A percentile compares a stretch with the other conserved stretches of the same genome.
Evolutionary conservation across 371 early-diverging fungal species (phyloP).

Genomic region (Haplosporangium sp.): DNA sequence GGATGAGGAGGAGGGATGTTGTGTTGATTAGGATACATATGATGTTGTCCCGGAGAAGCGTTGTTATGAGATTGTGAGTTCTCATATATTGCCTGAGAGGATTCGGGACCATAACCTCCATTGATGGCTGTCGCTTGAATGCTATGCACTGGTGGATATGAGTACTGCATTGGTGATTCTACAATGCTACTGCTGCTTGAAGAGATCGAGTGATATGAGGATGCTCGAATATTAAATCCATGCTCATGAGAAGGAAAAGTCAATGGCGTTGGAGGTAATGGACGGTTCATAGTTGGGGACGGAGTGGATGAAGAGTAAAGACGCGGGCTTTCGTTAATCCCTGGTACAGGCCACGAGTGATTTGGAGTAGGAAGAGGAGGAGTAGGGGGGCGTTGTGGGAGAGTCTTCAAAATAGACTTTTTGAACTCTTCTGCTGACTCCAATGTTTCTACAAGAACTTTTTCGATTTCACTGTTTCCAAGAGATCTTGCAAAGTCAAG

Average conservation of each 20-base stretch:
- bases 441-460: conserved; percentile 20
- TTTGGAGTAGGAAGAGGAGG: conserved; percentile 4
- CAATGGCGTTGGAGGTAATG: conserved; percentile 38
- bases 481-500: conserved; percentile 39
- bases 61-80: background rate
- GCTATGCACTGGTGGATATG: conserved; percentile 4
- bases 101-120: background rate
- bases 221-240: background rate
- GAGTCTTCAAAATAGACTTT: background rate
- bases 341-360: background rate
- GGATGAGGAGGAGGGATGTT: background rate
- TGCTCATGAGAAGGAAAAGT: conserved; percentile 2
- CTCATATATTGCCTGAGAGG: background rate
- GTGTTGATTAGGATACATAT: background rate
- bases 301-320: background rate
- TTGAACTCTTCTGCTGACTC: conserved; percentile 29
- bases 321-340: background rate
- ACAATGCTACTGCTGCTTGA: background rate
- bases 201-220: conserved; percentile 9
- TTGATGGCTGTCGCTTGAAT: conserved; percentile 1
- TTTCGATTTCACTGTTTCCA: conserved; percentile 24
- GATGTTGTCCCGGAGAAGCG: background rate
- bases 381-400: conserved; percentile 9
- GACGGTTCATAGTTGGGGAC: conserved; percentile 9
- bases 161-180: background rate